These are phyloP conservation scores for Lachancea fermentati DNA, from an alignment of 805 yeast species.

Conservation along the genomic window DNA sequence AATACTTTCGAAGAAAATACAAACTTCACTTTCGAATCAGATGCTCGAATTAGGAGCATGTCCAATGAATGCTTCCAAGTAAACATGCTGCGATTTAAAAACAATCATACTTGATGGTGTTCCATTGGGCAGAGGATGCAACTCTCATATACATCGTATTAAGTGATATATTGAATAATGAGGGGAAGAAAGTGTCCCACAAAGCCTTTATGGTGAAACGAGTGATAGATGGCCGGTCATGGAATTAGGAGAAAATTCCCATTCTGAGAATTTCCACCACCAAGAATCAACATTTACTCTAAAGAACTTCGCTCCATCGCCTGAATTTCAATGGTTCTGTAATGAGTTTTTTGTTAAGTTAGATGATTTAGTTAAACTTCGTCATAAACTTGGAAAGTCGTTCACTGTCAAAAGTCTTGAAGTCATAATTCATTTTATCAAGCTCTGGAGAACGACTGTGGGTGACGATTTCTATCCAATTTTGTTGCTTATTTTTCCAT, in stretches of 20 bases:
- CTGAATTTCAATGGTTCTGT: slow-evolving; percentile 36
- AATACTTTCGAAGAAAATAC: no score
- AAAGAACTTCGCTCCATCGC: slow-evolving; percentile 31
- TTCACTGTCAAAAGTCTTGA: slow-evolving; percentile 20
- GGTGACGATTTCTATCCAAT: slow-evolving; percentile 67
- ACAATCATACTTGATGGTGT: no score
- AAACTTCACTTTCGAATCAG: no score
- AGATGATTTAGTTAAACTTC: slow-evolving; percentile 18
- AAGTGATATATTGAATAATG: no score
- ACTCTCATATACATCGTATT: no score
- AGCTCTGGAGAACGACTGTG: slow-evolving; percentile 46
- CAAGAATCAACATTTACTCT: slow-evolving; percentile 10
- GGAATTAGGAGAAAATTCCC: background rate
- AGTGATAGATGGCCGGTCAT: background rate
- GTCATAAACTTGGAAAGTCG: slow-evolving; percentile 15
- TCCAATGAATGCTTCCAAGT: no score
- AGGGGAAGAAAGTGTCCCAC: no score
- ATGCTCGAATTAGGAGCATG: no score
- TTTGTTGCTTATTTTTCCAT: slow-evolving; percentile 54
- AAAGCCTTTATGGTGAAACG: no score
- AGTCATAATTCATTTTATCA: slow-evolving; percentile 38
- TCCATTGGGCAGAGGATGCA: no score
- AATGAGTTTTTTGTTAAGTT: slow-evolving; percentile 29
- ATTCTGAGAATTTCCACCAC: slow-evolving; percentile 2
- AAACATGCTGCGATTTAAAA: no score